Evolutionary conservation across 768 basidiomycete genomes (phyloP).

Genomic region (Phanerodontia chrysosporium): DNA sequence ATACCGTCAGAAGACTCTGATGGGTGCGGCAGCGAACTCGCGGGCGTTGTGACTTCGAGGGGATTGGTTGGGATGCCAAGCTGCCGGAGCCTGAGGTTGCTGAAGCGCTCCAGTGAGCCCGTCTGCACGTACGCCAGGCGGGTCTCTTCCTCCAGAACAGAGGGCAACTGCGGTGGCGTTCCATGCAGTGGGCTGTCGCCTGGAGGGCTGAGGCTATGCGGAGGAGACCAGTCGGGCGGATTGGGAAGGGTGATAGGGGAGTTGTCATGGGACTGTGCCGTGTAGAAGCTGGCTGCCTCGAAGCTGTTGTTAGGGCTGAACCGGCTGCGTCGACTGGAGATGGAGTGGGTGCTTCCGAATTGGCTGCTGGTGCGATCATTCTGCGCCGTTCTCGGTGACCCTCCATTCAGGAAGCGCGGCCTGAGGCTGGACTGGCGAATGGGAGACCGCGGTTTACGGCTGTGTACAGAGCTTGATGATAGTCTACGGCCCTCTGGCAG

Average conservation of each 20-base stretch:
- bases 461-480: not conserved
- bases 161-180: not conserved
- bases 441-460: not conserved
- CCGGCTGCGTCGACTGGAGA: not conserved
- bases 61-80: not conserved
- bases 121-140: not conserved
- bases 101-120: not conserved
- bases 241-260: not conserved
- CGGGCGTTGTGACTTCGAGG: too few species aligned
- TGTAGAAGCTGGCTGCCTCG: not conserved
- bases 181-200: not conserved
- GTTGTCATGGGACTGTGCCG: not conserved
- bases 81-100: not conserved
- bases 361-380: not conserved
- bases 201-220: not conserved
- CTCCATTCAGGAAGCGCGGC: not conserved
- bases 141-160: not conserved
- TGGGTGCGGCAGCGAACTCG: too few species aligned
- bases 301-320: not conserved
- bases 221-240: not conserved
- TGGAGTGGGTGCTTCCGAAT: not conserved
- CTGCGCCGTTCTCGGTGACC: not conserved
- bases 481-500: not conserved
- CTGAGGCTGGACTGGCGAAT: not conserved
- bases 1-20: too few species aligned